Percentiles rank a stretch among this genome's conserved stretches.
Evolutionary conservation across 108 stramenopile species (phyloP).

Genomic region (Nannochloropsis salina): DNA sequence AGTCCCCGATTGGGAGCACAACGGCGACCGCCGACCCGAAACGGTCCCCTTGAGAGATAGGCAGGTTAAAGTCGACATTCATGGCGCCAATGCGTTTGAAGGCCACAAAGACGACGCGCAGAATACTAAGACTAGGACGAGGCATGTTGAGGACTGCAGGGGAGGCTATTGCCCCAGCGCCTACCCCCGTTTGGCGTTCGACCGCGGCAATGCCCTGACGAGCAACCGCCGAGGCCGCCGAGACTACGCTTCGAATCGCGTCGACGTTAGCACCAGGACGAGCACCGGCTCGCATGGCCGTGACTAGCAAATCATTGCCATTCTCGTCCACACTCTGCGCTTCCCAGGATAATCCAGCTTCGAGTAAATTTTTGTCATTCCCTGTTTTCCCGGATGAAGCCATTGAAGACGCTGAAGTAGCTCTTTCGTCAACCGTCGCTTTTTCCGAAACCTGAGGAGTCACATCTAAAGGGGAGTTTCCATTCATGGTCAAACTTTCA

Average conservation of each 20-base stretch:
- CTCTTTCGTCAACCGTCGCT: not conserved
- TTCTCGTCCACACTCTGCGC: not conserved
- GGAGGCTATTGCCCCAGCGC: not conserved
- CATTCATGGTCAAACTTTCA: not conserved
- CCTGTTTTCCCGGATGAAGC: too few species aligned
- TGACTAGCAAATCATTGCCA: not conserved
- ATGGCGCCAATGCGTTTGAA: slow-evolving; percentile 18
- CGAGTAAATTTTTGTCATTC: not conserved
- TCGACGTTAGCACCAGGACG: not conserved
- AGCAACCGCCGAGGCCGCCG: not conserved
- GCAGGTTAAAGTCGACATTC: slow-evolving; percentile 18
- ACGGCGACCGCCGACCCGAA: not conserved
- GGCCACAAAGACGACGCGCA: slow-evolving; percentile 7
- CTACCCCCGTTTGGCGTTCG: not conserved
- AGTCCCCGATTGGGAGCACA: not conserved
- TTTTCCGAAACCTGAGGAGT: not conserved
- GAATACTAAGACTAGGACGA: not conserved
- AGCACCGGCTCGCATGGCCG: not conserved
- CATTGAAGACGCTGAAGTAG: not conserved
- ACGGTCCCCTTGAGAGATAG: slow-evolving; percentile 3
- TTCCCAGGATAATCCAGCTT: not conserved
- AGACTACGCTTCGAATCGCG: not conserved
- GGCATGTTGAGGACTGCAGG: slow-evolving; percentile 14
- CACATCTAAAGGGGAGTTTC: not conserved
- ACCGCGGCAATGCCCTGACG: not conserved